phyloP scores from a whole-genome alignment of 257 asterid species.

The Ballota nigra region DNA sequence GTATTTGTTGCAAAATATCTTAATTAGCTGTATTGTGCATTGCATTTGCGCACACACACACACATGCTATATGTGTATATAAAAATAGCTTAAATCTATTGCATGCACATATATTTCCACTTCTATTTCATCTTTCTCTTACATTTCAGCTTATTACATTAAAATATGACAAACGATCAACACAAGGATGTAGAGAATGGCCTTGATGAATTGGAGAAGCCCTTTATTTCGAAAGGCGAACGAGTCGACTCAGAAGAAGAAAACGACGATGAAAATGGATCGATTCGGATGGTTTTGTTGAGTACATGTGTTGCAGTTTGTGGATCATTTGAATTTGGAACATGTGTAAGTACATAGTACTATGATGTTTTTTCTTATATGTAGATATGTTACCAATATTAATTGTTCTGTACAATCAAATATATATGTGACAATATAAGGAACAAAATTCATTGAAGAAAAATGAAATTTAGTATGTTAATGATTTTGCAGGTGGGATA shows the following conservation, averaged over 20 bases:
- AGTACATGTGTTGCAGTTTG: slow-evolving; percentile 84
- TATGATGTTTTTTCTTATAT: background rate
- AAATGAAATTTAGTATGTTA: slow-evolving; percentile 24
- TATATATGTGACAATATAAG: slow-evolving; percentile 6
- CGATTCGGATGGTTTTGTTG: slow-evolving; percentile 59
- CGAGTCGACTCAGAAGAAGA: slow-evolving; percentile 33
- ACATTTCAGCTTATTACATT: background rate
- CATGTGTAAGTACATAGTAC: slow-evolving; percentile 93
- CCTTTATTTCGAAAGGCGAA: slow-evolving; percentile 37
- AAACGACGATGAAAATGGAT: slow-evolving; percentile 29
- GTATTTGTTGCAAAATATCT: slow-evolving; percentile 2
- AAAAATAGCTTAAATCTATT: background rate
- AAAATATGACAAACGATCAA: slow-evolving; percentile 39
- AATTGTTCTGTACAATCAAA: too few species aligned
- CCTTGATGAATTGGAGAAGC: slow-evolving; percentile 41
- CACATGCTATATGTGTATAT: background rate
- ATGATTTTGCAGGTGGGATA: slow-evolving; percentile 78
- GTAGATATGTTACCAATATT: background rate
- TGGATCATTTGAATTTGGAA: slow-evolving; percentile 89
- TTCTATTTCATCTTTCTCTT: background rate
- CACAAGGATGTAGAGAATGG: slow-evolving; percentile 48
- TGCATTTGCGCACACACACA: slow-evolving; percentile 11
- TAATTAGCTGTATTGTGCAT: background rate
- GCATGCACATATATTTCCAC: slow-evolving; percentile 17
- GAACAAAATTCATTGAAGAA: background rate